Evolutionary conservation across 2,329 filamentous ascomycete species (phyloP).

Genomic region (Endoconidiophora polonica): DNA sequence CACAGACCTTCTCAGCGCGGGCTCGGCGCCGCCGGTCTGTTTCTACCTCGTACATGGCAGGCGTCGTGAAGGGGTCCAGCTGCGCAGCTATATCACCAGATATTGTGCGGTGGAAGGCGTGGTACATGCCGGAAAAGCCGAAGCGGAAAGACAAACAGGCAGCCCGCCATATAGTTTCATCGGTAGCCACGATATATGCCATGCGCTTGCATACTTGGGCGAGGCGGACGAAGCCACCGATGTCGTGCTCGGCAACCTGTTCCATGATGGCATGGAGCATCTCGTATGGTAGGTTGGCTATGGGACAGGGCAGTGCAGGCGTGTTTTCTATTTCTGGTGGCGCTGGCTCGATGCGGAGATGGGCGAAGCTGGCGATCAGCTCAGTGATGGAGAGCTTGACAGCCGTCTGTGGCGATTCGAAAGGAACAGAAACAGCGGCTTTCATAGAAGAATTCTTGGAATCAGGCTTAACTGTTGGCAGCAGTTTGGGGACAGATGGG

Average conservation of each 20-base stretch:
- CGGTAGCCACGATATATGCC: constrained; percentile 67
- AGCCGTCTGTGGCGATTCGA: constrained; percentile 17
- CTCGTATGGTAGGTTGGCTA: constrained; percentile 65
- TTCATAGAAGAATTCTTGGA: constrained; percentile 25
- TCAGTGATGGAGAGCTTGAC: constrained; percentile 38
- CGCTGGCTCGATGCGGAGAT: constrained; percentile 48
- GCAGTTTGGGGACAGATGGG: constrained; percentile 24
- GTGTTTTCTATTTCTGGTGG: constrained; percentile 55
- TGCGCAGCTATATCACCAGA: not conserved
- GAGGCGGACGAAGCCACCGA: constrained; percentile 59
- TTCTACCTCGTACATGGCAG: constrained; percentile 16
- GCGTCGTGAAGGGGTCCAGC: not conserved
- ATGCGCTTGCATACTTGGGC: constrained; percentile 73
- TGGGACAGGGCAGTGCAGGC: constrained; percentile 60
- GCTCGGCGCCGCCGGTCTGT: constrained; percentile 14
- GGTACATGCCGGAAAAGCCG: constrained; percentile 73
- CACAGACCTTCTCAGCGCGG: constrained; percentile 12
- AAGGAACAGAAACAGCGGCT: constrained; percentile 14
- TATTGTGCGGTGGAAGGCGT: constrained; percentile 51
- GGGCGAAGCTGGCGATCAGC: constrained; percentile 60
- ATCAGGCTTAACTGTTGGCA: not conserved
- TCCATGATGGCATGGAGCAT: constrained; percentile 64
- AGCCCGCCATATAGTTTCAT: constrained; percentile 74
- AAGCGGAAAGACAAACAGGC: constrained; percentile 54
- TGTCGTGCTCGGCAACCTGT: constrained; percentile 55